Evolutionary conservation across 208 protist species (phyloP).

Genomic region (Trypanosoma mega): DNA sequence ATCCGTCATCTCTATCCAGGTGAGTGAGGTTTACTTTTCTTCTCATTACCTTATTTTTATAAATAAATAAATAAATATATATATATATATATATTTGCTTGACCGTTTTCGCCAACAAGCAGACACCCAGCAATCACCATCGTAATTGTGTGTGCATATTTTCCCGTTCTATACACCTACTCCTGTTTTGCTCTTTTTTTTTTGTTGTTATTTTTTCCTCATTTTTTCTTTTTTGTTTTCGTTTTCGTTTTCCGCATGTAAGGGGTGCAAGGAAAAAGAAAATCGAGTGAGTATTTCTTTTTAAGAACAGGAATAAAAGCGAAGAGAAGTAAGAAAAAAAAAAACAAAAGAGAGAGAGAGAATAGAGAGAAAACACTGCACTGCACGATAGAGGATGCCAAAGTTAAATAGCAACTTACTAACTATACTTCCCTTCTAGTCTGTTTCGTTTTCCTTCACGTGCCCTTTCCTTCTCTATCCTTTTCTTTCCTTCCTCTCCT

Average conservation of each 20-base stretch:
- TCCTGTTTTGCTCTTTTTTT: neutral
- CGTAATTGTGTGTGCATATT: too few relatives aligned
- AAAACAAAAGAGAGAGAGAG: conserved; percentile 12
- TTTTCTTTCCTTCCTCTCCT: too few relatives aligned
- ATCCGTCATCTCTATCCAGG: too few relatives aligned
- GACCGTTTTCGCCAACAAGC: too few relatives aligned
- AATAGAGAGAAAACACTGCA: neutral
- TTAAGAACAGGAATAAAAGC: too few relatives aligned
- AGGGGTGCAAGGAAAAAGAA: conserved; percentile 9
- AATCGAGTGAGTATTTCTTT: neutral
- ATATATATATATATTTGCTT: neutral
- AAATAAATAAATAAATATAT: conserved; percentile 1
- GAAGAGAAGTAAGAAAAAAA: too few relatives aligned
- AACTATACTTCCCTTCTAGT: conserved; percentile 10
- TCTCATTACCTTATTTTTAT: neutral
- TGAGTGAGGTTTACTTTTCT: too few relatives aligned
- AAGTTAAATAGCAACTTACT: too few relatives aligned
- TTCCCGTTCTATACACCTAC: too few relatives aligned
- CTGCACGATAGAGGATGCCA: neutral
- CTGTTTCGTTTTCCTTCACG: conserved; percentile 2
- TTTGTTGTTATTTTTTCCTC: neutral
- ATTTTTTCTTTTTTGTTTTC: conserved; percentile 19
- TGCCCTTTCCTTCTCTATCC: too few relatives aligned
- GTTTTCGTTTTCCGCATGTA: conserved; percentile 4
- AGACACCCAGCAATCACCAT: too few relatives aligned